These are phyloP conservation scores for Circinella minor DNA, from an alignment of 371 early-diverging fungal genomes.

Conservation along the genomic window DNA sequence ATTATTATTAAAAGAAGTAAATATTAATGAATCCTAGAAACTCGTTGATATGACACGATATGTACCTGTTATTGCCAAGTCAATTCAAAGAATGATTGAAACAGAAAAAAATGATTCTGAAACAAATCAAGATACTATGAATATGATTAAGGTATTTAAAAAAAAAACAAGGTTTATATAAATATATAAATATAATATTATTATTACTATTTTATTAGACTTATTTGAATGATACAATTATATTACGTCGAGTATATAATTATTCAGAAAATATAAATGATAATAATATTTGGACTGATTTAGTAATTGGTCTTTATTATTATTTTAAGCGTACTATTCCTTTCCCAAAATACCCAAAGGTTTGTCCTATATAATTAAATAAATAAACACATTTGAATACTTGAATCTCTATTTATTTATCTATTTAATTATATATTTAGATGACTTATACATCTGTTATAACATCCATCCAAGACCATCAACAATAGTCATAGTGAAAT, in stretches of 20 bases:
- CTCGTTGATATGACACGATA: background rate
- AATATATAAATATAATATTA: background rate
- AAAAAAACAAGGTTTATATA: background rate
- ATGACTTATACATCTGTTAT: no score
- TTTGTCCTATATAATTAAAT: background rate
- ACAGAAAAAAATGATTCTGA: background rate
- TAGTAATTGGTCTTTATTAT: conserved; percentile 1
- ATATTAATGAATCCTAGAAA: background rate
- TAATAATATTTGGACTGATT: background rate
- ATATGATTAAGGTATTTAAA: background rate
- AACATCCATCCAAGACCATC: no score
- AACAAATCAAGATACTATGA: background rate
- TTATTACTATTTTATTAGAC: background rate
- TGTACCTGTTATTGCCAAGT: conserved; percentile 10
- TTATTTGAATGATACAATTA: background rate
- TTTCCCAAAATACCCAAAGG: conserved; percentile 1
- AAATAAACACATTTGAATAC: no score
- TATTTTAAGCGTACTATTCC: background rate
- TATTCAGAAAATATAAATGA: background rate
- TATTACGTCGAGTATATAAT: background rate
- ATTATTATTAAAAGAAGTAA: background rate
- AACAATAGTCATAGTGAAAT: no score
- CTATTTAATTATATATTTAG: no score
- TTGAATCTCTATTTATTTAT: background rate
- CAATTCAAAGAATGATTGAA: conserved; percentile 1